Evolutionary conservation across 2,329 filamentous ascomycete species (phyloP).

Genomic region (Colletotrichum sp.): DNA sequence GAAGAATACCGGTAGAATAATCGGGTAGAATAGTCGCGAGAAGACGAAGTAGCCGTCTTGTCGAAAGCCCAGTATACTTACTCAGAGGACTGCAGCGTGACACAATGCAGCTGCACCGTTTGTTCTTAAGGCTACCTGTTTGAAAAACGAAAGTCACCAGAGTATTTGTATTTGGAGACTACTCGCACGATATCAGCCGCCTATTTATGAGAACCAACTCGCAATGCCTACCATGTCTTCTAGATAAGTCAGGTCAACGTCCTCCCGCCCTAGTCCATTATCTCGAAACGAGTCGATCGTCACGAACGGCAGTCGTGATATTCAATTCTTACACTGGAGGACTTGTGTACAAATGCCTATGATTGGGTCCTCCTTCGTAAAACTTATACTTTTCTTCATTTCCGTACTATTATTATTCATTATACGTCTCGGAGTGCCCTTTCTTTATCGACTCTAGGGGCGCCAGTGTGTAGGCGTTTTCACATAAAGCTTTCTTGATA

Average conservation of each 20-base stretch:
- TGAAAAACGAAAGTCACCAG: not conserved
- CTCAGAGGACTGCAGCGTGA: not conserved
- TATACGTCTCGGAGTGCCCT: not conserved
- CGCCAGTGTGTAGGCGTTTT: not conserved
- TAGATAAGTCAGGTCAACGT: not conserved
- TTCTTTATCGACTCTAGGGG: not conserved
- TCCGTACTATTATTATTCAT: not conserved
- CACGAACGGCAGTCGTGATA: not conserved
- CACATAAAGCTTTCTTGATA: not conserved
- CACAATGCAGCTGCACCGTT: not conserved
- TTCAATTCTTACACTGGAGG: not conserved
- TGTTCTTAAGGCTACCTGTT: not conserved
- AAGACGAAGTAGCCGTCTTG: not conserved
- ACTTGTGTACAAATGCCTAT: not conserved
- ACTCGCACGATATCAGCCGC: not conserved
- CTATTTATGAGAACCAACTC: not conserved
- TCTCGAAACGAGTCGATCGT: too few relatives aligned
- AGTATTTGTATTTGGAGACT: not conserved
- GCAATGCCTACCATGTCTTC: not conserved
- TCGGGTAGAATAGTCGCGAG: not conserved
- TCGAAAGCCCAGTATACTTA: not conserved
- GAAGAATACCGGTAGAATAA: not conserved
- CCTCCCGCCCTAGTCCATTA: too few relatives aligned
- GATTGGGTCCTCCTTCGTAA: not conserved
- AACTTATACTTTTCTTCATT: not conserved